Evolutionary conservation across 1,284 basidiomycete genomes (phyloP), one percentile per base, ranked within the genome.

Genomic region (Pterulicium gracile): DNA sequence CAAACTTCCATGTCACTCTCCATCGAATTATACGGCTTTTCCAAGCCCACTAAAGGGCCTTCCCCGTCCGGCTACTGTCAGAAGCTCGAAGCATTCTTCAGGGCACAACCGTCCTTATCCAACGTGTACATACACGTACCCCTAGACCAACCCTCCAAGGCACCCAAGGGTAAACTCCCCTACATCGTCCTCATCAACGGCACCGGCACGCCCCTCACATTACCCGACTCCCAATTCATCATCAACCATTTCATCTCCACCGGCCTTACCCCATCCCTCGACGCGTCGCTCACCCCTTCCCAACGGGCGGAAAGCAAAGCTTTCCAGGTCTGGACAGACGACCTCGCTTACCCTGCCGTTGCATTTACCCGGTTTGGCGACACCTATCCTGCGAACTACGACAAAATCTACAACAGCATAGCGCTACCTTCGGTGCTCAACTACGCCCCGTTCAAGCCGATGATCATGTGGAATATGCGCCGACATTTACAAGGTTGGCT

Each of bases 191-290:
- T n/a, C n/a, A n/a, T n/a, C n/a, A 61, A 62, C 49, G 27, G 10
- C n/a, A 10, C 52, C 45, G 3, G 49, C 17, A 61, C 52, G 0
- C 45, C 52, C 40, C 51, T 47, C 2, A n/a, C n/a, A n/a, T 4
- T 65, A 2, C 24, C 62, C 3, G 61, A 62, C 42, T 65, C 61
- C 1, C 61, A 62, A 41, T 62, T 65, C 51, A 63, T 65, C 46
- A 55, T 65, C 20, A 51, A 51, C 24, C 54, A 64, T 22, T 48
- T 65, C 18, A 52, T 63, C 12, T 53, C 59, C 13, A 51, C 52
- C 1, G 47, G 44, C 14, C 45, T 63, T 13, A 17, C 55, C 44
- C 60, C 61, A 2, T 59, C 64, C 40, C 47, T 53, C 12, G 39
- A 54, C 15, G 60, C 61, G 0, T 51, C 48, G 5, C 39, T 62